A percentile compares a stretch with the other conserved stretches of the same genome.
Evolutionary conservation across 2,329 filamentous ascomycete species (phyloP).

Genomic region (Neobulgaria alba): DNA sequence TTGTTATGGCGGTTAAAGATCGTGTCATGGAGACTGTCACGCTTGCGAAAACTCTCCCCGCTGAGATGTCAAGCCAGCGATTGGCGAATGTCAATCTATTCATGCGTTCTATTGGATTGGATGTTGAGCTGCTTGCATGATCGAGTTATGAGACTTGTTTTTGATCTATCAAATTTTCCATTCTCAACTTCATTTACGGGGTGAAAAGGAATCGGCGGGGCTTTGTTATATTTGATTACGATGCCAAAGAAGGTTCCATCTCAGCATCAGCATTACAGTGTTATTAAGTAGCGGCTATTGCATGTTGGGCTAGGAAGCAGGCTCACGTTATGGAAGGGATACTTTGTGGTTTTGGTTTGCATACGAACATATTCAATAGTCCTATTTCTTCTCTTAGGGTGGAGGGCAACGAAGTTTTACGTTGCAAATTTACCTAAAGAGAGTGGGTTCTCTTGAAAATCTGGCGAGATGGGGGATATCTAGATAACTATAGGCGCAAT

Average conservation of each 20-base stretch:
- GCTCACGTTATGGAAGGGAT: slow-evolving; percentile 11
- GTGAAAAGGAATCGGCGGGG: slow-evolving; percentile 8
- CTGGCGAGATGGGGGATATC: slow-evolving; percentile 2
- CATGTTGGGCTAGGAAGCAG: slow-evolving; percentile 10
- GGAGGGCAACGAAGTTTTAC: slow-evolving; percentile 1
- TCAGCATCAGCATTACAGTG: slow-evolving; percentile 18
- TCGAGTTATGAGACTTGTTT: slow-evolving; percentile 13
- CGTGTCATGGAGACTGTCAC: slow-evolving; percentile 92
- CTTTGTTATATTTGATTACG: slow-evolving; percentile 15
- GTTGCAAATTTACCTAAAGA: slow-evolving; percentile 1
- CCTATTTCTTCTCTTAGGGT: background rate
- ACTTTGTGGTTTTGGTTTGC: background rate
- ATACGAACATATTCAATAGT: slow-evolving; percentile 2
- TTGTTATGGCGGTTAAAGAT: slow-evolving; percentile 95
- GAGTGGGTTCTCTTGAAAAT: slow-evolving; percentile 3
- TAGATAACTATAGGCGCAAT: background rate
- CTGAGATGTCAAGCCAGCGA: slow-evolving; percentile 74
- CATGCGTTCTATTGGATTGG: slow-evolving; percentile 96
- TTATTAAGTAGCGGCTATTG: slow-evolving; percentile 18
- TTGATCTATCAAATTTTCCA: slow-evolving; percentile 16
- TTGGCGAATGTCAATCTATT: slow-evolving; percentile 93
- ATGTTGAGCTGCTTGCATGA: slow-evolving; percentile 61
- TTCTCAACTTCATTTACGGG: slow-evolving; percentile 15
- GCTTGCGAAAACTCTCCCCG: slow-evolving; percentile 80
- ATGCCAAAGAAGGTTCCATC: slow-evolving; percentile 13